Evolutionary conservation across 352 stramenopile genomes (phyloP).

Genomic region (Blastocystis sp.): DNA sequence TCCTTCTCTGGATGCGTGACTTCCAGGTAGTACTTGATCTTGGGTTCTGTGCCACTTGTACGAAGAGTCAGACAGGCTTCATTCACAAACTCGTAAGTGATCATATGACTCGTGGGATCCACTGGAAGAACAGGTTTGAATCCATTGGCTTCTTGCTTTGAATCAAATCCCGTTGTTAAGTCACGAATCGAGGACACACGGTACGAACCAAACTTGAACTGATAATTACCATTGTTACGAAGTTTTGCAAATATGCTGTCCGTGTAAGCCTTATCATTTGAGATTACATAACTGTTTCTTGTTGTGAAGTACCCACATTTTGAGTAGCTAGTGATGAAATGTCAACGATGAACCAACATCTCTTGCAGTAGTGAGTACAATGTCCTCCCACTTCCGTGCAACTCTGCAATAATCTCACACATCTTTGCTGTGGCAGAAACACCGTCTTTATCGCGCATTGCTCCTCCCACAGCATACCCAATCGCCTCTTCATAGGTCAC

Average conservation of each 20-base stretch:
- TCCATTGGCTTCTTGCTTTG: slow-evolving; percentile 68
- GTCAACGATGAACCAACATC: slow-evolving; percentile 60
- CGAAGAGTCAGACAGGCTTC: slow-evolving; percentile 89
- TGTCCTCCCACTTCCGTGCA: slow-evolving; percentile 68
- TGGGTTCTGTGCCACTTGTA: slow-evolving; percentile 94
- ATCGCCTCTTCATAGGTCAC: slow-evolving; percentile 97
- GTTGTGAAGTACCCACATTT: slow-evolving; percentile 92
- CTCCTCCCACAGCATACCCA: slow-evolving; percentile 89
- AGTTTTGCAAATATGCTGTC: slow-evolving; percentile 82
- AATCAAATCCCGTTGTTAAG: slow-evolving; percentile 80
- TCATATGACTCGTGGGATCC: slow-evolving; percentile 85
- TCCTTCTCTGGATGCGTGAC: neutral
- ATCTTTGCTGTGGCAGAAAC: slow-evolving; percentile 83
- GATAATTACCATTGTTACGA: slow-evolving; percentile 77
- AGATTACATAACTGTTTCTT: slow-evolving; percentile 93
- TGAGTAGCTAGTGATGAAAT: slow-evolving; percentile 76
- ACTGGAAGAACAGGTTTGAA: slow-evolving; percentile 76
- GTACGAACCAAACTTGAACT: slow-evolving; percentile 73
- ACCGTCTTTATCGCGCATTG: slow-evolving; percentile 96
- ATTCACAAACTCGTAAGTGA: slow-evolving; percentile 89
- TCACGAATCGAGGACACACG: slow-evolving; percentile 76
- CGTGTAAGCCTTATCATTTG: slow-evolving; percentile 79
- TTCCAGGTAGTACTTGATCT: slow-evolving; percentile 99
- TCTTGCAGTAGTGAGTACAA: slow-evolving; percentile 71
- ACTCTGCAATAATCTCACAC: slow-evolving; percentile 74